Base-by-base conservation (phyloP, 1,139 yeast genomes). In the Yamadazyma sp. region DNA sequence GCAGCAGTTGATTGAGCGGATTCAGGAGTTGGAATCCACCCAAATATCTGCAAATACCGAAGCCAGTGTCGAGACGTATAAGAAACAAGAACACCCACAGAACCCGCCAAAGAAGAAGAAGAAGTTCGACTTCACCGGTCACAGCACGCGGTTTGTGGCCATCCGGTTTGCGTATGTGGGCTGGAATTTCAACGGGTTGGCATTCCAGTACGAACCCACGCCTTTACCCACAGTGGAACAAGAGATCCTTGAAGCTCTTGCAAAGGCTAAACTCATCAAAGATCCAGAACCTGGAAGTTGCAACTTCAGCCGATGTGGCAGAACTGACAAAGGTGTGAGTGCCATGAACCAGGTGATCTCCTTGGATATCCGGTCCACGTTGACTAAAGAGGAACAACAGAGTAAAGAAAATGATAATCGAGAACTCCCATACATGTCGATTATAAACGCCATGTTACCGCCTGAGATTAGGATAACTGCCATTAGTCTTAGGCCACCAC, bases 291-390 rank as follows among this genome's bases (percentile, higher is more conserved):
- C 89, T 1, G 78, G 74, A 2, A 78, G 74, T 37, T 78, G 85
- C 40, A 67, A 74, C 12, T 90, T 90, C 59, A 85, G 95, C 48
- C 68, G 98, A 45, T 94, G 98, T 63, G 99, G 99, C 0, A 71
- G 99, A 52, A 92, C 99, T 0, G 99, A 92, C 54, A 83, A 81
- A 50, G 98, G 98, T 11, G 99, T 92, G 6, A 86, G 96, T 64
- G 98, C 99, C 0, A 78, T 92, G 83, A 86, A 88, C 51, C 99
- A 92, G 61, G 98, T 92, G 6, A 83, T 92, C 10, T 82, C 96
- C 0, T 66, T 92, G 29, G 65, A 71, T 16, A 83, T 92, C 17
- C 70, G 99, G 46, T 87, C 97, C 0, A 67, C 72, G 22, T 60
- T 92, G 35, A 53, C 75, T 0, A 56, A 61, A 1, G 73, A 66